Conservation (phyloP, 1,284 basidiomycete species). For the Papiliotrema nemorosa region DNA sequence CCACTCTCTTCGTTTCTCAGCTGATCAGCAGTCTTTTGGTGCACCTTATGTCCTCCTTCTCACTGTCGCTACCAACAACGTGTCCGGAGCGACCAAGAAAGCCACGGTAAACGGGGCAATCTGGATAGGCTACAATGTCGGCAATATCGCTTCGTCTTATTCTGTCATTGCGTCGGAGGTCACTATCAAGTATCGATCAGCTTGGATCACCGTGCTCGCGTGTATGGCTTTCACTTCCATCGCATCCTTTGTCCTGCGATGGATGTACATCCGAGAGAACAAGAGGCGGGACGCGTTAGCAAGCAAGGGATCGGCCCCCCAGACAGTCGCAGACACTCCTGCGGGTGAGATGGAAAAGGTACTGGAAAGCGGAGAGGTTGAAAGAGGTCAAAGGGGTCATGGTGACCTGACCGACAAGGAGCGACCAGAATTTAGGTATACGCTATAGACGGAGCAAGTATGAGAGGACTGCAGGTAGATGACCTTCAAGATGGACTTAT, state of each 20-base stretch:
- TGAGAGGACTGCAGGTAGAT: not conserved
- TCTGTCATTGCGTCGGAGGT: conserved; percentile 39
- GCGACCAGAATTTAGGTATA: conserved; percentile 32
- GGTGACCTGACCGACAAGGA: conserved; percentile 38
- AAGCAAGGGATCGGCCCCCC: not conserved
- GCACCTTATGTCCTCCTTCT: conserved; percentile 54
- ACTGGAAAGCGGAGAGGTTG: conserved; percentile 1
- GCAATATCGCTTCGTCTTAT: conserved; percentile 48
- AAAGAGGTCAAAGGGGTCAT: conserved; percentile 14
- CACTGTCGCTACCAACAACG: conserved; percentile 50
- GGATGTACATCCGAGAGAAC: conserved; percentile 44
- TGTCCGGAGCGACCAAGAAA: conserved; percentile 54
- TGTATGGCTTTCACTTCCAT: conserved; percentile 40
- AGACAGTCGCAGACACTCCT: conserved; percentile 1
- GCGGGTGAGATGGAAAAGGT: conserved; percentile 12
- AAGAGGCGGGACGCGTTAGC: conserved; percentile 19
- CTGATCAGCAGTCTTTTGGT: conserved; percentile 47
- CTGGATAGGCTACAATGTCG: conserved; percentile 50
- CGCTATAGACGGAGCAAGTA: conserved; percentile 1
- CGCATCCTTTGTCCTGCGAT: conserved; percentile 39
- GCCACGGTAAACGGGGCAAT: conserved; percentile 47
- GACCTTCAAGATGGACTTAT: too few species aligned
- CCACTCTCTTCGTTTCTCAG: conserved; percentile 1
- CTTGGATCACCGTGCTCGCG: conserved; percentile 53
- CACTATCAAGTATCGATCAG: conserved; percentile 49